Conservation (phyloP, 345 rosid genomes). For the Ricinus communis region DNA sequence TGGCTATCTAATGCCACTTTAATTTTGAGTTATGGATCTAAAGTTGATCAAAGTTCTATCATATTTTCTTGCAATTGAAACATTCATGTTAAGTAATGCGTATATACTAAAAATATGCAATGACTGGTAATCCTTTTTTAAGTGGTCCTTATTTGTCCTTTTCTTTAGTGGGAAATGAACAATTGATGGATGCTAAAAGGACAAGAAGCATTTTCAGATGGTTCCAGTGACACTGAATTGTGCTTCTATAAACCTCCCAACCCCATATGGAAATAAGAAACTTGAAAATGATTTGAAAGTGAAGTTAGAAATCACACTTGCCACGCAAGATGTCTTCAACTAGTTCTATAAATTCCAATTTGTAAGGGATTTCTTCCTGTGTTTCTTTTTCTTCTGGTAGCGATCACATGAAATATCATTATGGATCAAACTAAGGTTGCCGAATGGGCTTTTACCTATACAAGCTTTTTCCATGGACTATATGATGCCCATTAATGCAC, state of each 20-base stretch:
- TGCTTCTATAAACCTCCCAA: background rate
- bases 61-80: background rate
- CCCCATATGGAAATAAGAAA: no score
- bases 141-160: background rate
- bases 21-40: background rate
- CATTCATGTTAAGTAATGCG: background rate
- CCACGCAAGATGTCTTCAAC: background rate
- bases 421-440: background rate
- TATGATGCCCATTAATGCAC: background rate
- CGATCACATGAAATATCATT: no score
- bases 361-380: background rate
- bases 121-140: background rate
- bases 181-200: background rate
- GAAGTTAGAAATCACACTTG: background rate
- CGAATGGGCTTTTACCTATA: background rate
- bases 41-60: background rate
- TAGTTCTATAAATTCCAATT: background rate
- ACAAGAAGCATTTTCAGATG: background rate
- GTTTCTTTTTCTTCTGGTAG: background rate
- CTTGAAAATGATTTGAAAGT: no score
- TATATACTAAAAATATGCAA: background rate
- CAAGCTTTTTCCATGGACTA: background rate
- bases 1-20: background rate
- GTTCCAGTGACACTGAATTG: background rate
- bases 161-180: background rate